Base-by-base conservation (phyloP, 805 yeast genomes). In the Yarrowia sp. region DNA sequence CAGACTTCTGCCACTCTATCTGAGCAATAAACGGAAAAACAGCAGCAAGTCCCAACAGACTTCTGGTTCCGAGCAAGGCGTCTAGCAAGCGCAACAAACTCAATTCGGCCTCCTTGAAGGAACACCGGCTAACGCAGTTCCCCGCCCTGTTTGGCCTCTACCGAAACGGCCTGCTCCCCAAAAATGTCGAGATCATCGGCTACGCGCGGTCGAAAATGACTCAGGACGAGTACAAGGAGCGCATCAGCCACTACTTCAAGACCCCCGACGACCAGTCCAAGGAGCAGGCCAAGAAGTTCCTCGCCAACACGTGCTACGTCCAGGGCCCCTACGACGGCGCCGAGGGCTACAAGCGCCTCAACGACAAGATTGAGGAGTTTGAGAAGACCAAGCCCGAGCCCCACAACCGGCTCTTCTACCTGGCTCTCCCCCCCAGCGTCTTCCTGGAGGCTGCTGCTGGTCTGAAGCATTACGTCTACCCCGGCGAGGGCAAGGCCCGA, bases 401-500 rank as follows among this genome's bases (percentile, higher is more conserved):
- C 66, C 84, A 90, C 25, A 91, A 93, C 74, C 83, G 98, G 67
- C 76, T 94, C 65, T 91, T 88, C 76, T 94, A 94, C 75, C 81
- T 94, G 69, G 99, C 99, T 0, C 79, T 94, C 64, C 99, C 99
- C 18, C 99, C 99, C 32, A 85, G 91, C 10, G 96, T 87, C 38
- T 94, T 94, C 76, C 86, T 87, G 62, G 74, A 79, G 33, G 98
- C 93, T 47, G 90, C 94, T 55, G 75, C 78, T 49, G 83, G 88
- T 65, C 77, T 94, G 71, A 90, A 88, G 76, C 76, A 82, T 68
- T 74, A 81, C 70, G 82, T 83, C 66, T 88, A 91, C 74, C 84
- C 87, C 8, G 79, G 78, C 36, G 72, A 74, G 36, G 97, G 96
- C 60, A 71, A 80, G 61, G 84, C 90, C 35, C 84, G 97, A 74